Evolutionary conservation across 2,329 filamentous ascomycete species (phyloP).

Genomic region (Sporothrix variecibatus): DNA sequence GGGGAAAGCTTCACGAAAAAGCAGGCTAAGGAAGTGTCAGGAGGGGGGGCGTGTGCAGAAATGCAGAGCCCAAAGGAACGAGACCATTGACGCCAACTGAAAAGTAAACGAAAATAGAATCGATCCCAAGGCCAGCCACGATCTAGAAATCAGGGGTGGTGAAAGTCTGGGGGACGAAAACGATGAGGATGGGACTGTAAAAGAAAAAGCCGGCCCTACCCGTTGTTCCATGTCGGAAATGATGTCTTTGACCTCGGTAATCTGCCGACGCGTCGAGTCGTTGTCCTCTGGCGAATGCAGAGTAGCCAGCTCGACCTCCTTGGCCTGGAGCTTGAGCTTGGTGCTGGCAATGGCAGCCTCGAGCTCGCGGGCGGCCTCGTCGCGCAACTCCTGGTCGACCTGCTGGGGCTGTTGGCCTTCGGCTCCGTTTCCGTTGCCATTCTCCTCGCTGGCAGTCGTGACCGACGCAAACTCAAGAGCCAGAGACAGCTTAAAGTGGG

Average conservation of each 20-base stretch:
- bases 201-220: conserved; percentile 46
- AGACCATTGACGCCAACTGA: not conserved
- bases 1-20: not conserved
- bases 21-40: not conserved
- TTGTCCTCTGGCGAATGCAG: conserved; percentile 67
- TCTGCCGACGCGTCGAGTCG: conserved; percentile 61
- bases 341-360: conserved; percentile 74
- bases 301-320: conserved; percentile 66
- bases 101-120: conserved; percentile 1
- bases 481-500: conserved; percentile 93
- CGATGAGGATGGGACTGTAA: too few species aligned
- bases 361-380: conserved; percentile 71
- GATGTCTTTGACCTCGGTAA: conserved; percentile 75
- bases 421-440: conserved; percentile 25
- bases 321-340: conserved; percentile 67
- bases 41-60: conserved; percentile 19
- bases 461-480: conserved; percentile 92
- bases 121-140: not conserved
- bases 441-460: conserved; percentile 49
- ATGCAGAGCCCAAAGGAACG: not conserved
- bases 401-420: conserved; percentile 50
- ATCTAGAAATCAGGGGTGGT: not conserved
- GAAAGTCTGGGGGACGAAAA: not conserved
- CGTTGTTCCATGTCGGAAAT: conserved; percentile 77
- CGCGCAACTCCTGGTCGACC: conserved; percentile 69